Base-by-base conservation (phyloP, 345 rosid genomes). In the Lumnitzera racemosa region DNA sequence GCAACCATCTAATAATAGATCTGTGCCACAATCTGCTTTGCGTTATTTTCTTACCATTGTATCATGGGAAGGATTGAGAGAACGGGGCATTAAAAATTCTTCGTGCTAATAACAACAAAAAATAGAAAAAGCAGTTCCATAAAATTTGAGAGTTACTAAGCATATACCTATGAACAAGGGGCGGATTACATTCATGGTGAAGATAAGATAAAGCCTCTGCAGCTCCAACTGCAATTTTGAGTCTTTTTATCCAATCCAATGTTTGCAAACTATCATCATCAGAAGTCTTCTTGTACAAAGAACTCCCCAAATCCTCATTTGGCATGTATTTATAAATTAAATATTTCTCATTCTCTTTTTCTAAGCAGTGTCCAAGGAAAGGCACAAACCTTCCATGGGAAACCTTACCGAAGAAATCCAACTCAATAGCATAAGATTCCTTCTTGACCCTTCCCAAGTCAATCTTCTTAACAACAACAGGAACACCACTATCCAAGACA, bases 181-280 rank as follows among this genome's bases (percentile, higher is more conserved):
- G 79, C 20, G 96, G 96, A 0, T 71, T 74, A 65, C 96, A 86
- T 81, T 95, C 99, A 61, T 95, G 99, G 75, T 95, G 97, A 64
- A 95, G 78, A 76, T 80, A 82, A 58, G 84, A 77, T 36, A 95
- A 75, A 65, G 78, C 96, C 73, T 95, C 99, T 2, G 99, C 98
- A 24, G 96, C 91, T 74, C 97, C 99, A 56, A 75, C 83, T 60
- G 98, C 99, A 59, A 95, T 85, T 70, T 95, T 95, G 70, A 95
- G 73, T 78, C 99, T 87, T 50, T 96, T 95, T 51, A 95, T 95
- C 99, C 99, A 95, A 78, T 90, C 98, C 76, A 95, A 67, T 58
- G 99, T 88, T 66, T 86, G 82, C 69, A 90, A 77, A 27, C 79
- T 78, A 75, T 84, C 95, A 64, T 81, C 94, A 52, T 86, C 94